These are phyloP conservation scores for Irineochytrium annulatum DNA, from an alignment of 192 early-diverging fungal genomes.

Conservation along the genomic window DNA sequence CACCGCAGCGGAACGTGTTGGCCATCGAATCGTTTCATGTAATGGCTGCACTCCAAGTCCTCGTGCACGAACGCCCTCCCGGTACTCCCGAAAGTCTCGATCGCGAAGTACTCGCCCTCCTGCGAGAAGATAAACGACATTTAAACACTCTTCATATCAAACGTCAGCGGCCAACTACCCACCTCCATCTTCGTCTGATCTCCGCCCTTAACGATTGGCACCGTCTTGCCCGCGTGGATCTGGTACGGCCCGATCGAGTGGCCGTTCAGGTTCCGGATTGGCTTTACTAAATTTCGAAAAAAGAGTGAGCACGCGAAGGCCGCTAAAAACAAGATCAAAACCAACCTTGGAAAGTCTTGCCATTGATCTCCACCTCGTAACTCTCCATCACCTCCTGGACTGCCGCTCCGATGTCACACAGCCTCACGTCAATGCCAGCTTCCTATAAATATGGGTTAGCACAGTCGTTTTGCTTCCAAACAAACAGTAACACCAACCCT, in stretches of 20 bases:
- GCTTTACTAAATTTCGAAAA: constrained; percentile 66
- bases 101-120: constrained; percentile 90
- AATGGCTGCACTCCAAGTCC: constrained; percentile 90
- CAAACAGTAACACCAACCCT: constrained; percentile 18
- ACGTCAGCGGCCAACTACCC: constrained; percentile 1
- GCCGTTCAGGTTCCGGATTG: constrained; percentile 94
- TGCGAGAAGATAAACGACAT: constrained; percentile 11
- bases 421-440: constrained; percentile 94
- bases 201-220: constrained; percentile 86
- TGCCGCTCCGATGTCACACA: constrained; percentile 92
- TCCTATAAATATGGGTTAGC: constrained; percentile 37
- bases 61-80: constrained; percentile 86
- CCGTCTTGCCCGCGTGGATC: constrained; percentile 92
- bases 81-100: constrained; percentile 97
- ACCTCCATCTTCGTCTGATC: constrained; percentile 92
- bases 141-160: neutral
- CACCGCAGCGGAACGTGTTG: constrained; percentile 66
- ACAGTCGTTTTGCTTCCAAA: neutral
- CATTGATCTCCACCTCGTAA: constrained; percentile 91
- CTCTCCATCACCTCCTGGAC: constrained; percentile 98
- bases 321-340: constrained; percentile 2
- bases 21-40: constrained; percentile 62
- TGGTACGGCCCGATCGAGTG: constrained; percentile 89
- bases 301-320: neutral
- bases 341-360: constrained; percentile 79